These are phyloP conservation scores for Stenogyne calaminthoides DNA, from an alignment of 305 asterid species.

Conservation along the genomic window DNA sequence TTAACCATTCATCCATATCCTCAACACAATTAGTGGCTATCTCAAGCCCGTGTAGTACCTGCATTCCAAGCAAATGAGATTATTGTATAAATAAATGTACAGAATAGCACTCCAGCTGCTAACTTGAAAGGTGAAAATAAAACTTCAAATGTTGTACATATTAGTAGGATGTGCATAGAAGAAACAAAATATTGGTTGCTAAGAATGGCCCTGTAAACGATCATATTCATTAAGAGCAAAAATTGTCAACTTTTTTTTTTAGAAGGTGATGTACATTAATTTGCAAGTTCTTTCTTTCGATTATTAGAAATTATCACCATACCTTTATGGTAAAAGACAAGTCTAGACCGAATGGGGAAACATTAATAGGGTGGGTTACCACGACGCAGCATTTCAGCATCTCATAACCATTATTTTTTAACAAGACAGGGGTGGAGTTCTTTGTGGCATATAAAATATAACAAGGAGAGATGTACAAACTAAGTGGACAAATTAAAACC, in stretches of 20 bases:
- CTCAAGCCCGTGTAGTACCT: conserved; percentile 94
- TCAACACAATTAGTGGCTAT: conserved; percentile 83
- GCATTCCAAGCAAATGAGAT: conserved; percentile 35
- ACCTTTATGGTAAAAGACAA: conserved; percentile 21
- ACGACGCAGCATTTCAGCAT: conserved; percentile 20
- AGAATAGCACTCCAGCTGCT: conserved; percentile 5
- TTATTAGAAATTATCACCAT: neutral
- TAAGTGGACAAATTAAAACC: conserved; percentile 16
- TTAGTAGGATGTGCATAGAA: neutral
- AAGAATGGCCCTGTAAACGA: conserved; percentile 1
- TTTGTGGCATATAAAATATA: conserved; percentile 4
- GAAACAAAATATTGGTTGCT: conserved; percentile 4
- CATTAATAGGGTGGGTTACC: neutral
- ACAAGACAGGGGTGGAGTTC: neutral
- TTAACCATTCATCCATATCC: conserved; percentile 98
- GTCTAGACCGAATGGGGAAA: conserved; percentile 16
- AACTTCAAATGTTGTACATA: conserved; percentile 3
- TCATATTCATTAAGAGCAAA: neutral
- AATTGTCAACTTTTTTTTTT: neutral
- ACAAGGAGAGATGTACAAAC: neutral
- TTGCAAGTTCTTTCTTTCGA: conserved; percentile 12
- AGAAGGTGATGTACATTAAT: neutral
- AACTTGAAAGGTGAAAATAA: conserved; percentile 20
- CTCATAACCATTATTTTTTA: neutral
- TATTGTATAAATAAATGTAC: conserved; percentile 7